Evolutionary conservation across 371 early-diverging fungal species (phyloP), one percentile per base, ranked within the genome.

Genomic region (Apophysomyces sp.): DNA sequence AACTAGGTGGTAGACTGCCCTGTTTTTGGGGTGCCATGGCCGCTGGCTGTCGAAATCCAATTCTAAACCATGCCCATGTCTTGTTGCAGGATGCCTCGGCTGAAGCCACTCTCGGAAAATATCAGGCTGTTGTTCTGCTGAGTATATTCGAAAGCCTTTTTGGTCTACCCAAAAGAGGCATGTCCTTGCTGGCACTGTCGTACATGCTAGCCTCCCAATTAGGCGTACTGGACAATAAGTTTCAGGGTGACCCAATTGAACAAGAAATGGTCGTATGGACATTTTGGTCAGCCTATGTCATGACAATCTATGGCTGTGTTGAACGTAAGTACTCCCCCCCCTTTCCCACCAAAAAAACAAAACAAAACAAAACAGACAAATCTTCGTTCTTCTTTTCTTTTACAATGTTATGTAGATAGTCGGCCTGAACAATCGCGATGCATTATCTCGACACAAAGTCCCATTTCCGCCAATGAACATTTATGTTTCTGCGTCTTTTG

Each of bases 91-190:
- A 63, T 15, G 39, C 66, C 12, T 58, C 62, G 13, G 60, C 65
- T 16, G 60, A 66, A 32, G 52, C 44, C 0, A 64, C 52, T 13
- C 39, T 74, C 1, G 60, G 62, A 3, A 69, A 66, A n/a, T 68
- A 69, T 30, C 78, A 77, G 49, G 78, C 73, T 2, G 55, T 72
- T 16, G 60, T 70, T n/a, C 27, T 77, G 1, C 55, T 77, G 13
- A 66, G 67, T 24, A 18, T 64, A 4, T 74, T 72, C 55, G 78
- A 77, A 61, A 66, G 39, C 27, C 49, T 57, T 11, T 66, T 64
- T 58, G 78, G 75, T 3, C 60, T 66, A 29, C 51, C 74, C 9
- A 77, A 74, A 37, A 71, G 72, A 18, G 68, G 74, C 21, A 69
- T 73, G 40, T 44, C 74, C 4, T 52, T 77, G 40, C 49, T 69